A percentile compares a stretch with the other conserved stretches of the same genome.
Conservation (phyloP, 2,329 filamentous ascomycete species). For the Fragosphaeria purpurea region DNA sequence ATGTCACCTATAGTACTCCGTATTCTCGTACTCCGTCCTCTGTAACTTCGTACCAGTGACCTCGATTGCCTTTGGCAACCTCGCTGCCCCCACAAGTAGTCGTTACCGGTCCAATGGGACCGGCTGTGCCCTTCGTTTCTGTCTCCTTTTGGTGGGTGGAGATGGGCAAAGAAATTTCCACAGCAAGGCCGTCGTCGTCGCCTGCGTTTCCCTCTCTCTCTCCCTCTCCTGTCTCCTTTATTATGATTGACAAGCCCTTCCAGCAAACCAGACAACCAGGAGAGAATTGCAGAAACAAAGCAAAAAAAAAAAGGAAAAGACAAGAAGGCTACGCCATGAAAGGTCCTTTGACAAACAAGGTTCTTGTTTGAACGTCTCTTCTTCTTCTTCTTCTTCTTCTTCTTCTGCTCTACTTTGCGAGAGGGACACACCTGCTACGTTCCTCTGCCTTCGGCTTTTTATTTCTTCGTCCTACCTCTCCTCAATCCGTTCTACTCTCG, state of each 20-base stretch:
- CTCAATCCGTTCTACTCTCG: too few species aligned
- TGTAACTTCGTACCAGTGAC: conserved; percentile 7
- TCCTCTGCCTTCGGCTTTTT: too few species aligned
- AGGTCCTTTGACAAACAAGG: too few species aligned
- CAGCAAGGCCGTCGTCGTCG: neutral
- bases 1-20: too few species aligned
- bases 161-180: neutral
- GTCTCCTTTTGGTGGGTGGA: neutral
- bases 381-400: too few species aligned
- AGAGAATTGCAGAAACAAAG: neutral
- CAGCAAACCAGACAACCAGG: neutral
- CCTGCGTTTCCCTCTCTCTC: conserved; percentile 1
- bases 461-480: too few species aligned
- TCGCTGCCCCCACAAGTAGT: conserved; percentile 4
- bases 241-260: neutral
- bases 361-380: too few species aligned
- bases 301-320: too few species aligned
- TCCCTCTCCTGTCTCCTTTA: neutral
- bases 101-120: conserved; percentile 5
- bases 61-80: conserved; percentile 1
- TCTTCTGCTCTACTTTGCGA: too few species aligned
- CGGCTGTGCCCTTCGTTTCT: neutral
- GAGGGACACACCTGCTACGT: too few species aligned
- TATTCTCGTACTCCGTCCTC: too few species aligned
- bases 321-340: too few species aligned